phyloP scores from a whole-genome alignment of 2,329 filamentous ascomycete species.

The Fusarium buxicola region DNA sequence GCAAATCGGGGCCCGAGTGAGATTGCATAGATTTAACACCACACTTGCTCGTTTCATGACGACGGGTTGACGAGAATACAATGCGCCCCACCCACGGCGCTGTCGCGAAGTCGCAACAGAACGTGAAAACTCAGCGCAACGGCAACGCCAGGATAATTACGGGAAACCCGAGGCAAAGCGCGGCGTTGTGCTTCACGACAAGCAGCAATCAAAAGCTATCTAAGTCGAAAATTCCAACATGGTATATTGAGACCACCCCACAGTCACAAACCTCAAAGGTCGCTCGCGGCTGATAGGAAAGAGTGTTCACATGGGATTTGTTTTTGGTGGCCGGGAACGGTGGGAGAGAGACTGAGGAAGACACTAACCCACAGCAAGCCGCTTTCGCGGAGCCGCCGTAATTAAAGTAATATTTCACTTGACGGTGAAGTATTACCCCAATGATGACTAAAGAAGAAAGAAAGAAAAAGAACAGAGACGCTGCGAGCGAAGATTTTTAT shows the following conservation, averaged over 20 bases:
- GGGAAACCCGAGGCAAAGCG: not conserved
- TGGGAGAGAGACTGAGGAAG: conserved; percentile 62
- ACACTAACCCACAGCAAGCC: conserved; percentile 66
- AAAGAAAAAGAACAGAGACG: not conserved
- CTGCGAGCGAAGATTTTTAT: conserved; percentile 4
- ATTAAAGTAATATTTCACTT: conserved; percentile 56
- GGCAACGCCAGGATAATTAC: not conserved
- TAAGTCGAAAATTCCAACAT: not conserved
- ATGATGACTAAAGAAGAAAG: conserved; percentile 26
- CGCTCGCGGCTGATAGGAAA: conserved; percentile 58
- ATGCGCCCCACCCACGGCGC: not conserved
- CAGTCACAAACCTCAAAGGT: conserved; percentile 60
- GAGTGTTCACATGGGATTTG: conserved; percentile 56
- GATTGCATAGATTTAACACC: no score
- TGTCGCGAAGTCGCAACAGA: not conserved
- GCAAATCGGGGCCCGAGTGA: no score
- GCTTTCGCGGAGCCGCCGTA: conserved; percentile 64
- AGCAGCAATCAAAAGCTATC: not conserved
- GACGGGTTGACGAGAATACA: not conserved
- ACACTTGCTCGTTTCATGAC: no score
- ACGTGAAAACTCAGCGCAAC: not conserved
- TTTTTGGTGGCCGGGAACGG: conserved; percentile 67
- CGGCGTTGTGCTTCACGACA: not conserved
- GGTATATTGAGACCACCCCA: conserved; percentile 63
- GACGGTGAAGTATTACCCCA: conserved; percentile 35